These are phyloP conservation scores for Hymenoscyphus linearis DNA, from an alignment of 2,329 filamentous ascomycete genomes.

Conservation along the genomic window DNA sequence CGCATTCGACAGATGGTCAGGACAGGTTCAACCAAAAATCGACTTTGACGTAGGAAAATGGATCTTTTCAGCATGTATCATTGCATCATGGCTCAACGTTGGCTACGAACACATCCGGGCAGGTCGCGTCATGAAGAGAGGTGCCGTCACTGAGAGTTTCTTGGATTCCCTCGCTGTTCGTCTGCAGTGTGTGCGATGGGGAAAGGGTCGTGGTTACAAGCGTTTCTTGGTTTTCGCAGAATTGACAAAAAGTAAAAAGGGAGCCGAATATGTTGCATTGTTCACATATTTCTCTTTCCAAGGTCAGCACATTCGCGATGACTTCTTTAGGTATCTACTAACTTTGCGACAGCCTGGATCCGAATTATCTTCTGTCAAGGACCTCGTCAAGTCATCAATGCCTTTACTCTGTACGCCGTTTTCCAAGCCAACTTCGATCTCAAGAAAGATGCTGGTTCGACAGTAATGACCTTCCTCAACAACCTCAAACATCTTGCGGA, in stretches of 20 bases:
- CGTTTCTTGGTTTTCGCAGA: constrained; percentile 72
- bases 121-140: constrained; percentile 72
- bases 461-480: constrained; percentile 71
- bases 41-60: constrained; percentile 77
- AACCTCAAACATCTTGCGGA: constrained; percentile 72
- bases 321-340: constrained; percentile 5
- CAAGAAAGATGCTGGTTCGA: constrained; percentile 52
- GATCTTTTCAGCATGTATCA: constrained; percentile 92
- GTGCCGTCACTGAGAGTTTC: constrained; percentile 86
- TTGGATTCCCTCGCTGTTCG: constrained; percentile 82
- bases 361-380: constrained; percentile 87
- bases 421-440: constrained; percentile 71
- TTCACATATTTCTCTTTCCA: constrained; percentile 67
- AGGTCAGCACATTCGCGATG: constrained; percentile 39
- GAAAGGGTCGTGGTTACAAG: constrained; percentile 72
- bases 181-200: constrained; percentile 75
- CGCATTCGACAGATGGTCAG: constrained; percentile 84
- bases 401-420: constrained; percentile 79
- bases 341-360: constrained; percentile 62
- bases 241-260: constrained; percentile 66
- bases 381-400: constrained; percentile 87
- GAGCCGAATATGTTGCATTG: constrained; percentile 66
- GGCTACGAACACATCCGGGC: constrained; percentile 76
- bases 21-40: constrained; percentile 73
- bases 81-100: constrained; percentile 81